These are phyloP conservation scores for Oidiodendron maius DNA, from an alignment of 495 filamentous ascomycete species.

Conservation along the genomic window DNA sequence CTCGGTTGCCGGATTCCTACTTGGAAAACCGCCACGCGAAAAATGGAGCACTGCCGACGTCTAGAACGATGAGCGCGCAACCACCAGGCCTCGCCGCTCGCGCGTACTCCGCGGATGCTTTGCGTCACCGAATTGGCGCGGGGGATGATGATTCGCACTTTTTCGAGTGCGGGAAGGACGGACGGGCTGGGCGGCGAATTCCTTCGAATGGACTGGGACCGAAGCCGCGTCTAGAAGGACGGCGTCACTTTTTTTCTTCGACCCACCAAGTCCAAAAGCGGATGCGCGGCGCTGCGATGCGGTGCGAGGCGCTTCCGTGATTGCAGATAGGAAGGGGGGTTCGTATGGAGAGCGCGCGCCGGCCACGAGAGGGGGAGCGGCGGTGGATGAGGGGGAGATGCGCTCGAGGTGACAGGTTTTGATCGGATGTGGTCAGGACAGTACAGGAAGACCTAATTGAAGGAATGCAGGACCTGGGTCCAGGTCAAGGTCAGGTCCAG, in stretches of 20 bases:
- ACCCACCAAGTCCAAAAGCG: slow-evolving; percentile 13
- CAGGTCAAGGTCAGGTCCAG: too few species aligned
- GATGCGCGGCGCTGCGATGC: slow-evolving; percentile 19
- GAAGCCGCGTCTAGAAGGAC: not conserved
- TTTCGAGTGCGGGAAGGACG: slow-evolving; percentile 2
- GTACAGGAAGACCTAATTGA: too few species aligned
- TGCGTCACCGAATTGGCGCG: too few species aligned
- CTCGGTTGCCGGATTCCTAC: too few species aligned
- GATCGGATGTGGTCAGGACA: too few species aligned
- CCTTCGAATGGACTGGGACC: not conserved
- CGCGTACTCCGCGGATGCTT: too few species aligned
- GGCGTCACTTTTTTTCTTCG: slow-evolving; percentile 19
- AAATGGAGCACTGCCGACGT: too few species aligned
- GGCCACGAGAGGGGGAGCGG: not conserved
- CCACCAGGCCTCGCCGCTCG: too few species aligned
- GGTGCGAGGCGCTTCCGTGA: slow-evolving; percentile 17
- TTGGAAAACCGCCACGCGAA: too few species aligned
- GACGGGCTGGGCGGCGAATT: not conserved
- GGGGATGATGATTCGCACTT: not conserved
- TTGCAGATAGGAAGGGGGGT: slow-evolving; percentile 3
- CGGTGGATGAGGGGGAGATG: not conserved
- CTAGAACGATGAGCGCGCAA: too few species aligned
- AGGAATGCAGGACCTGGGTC: too few species aligned
- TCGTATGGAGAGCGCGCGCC: not conserved
- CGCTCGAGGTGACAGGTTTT: too few species aligned